Evolutionary conservation across 2,329 filamentous ascomycete species (phyloP).

Genomic region (Myriosclerotinia curreyana): DNA sequence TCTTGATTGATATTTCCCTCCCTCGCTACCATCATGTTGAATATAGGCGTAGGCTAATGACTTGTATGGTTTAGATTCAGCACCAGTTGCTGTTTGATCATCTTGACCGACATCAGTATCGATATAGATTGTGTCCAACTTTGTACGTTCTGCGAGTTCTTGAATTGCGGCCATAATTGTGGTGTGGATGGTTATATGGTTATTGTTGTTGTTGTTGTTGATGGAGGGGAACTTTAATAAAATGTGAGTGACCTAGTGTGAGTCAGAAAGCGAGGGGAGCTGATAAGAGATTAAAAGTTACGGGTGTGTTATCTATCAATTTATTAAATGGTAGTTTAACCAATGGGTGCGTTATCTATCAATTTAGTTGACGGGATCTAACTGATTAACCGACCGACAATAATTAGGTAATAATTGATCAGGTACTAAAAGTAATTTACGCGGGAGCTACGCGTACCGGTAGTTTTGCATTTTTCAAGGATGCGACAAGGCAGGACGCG

Average conservation of each 20-base stretch:
- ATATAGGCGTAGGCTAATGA: conserved; percentile 74
- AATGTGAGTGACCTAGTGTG: too few species aligned
- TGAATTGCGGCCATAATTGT: conserved; percentile 41
- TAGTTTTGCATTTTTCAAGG: conserved; percentile 5
- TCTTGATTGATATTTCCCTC: conserved; percentile 61
- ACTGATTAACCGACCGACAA: too few species aligned
- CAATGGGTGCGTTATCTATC: neutral
- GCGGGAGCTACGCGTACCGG: conserved; percentile 8
- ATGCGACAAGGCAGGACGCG: conserved; percentile 9
- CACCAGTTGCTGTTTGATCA: conserved; percentile 62
- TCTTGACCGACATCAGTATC: conserved; percentile 78
- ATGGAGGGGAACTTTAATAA: conserved; percentile 9
- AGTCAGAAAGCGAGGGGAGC: conserved; percentile 7
- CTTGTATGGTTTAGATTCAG: conserved; percentile 75
- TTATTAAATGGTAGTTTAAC: too few species aligned
- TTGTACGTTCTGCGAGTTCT: conserved; percentile 52
- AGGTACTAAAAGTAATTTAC: conserved; percentile 4
- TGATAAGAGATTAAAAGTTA: neutral
- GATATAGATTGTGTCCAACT: conserved; percentile 61
- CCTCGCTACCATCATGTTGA: conserved; percentile 56
- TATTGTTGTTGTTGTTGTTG: neutral
- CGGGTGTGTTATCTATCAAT: neutral
- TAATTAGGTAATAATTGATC: too few species aligned
- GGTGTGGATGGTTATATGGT: conserved; percentile 9
- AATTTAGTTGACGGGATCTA: neutral